Conservation (phyloP, 805 yeast genomes). For the Saccharomycopsis sp. region DNA sequence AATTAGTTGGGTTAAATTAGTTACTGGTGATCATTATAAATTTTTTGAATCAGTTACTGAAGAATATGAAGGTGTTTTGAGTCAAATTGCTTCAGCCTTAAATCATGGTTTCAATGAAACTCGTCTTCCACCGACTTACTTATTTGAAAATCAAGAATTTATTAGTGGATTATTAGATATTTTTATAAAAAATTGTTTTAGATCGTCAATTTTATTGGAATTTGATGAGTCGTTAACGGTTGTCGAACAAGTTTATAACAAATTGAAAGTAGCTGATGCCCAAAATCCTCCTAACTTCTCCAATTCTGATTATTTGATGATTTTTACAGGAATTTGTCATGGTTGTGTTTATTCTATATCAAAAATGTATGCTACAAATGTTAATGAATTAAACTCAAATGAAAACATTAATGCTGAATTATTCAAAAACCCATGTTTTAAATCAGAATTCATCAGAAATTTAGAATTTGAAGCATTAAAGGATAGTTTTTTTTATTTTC, state of each 20-base stretch:
- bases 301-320: conserved; percentile 8
- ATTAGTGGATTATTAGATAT: not conserved
- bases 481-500: conserved; percentile 13
- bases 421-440: too few species aligned
- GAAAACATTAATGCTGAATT: too few species aligned
- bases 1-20: conserved; percentile 3
- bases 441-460: too few species aligned
- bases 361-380: too few species aligned
- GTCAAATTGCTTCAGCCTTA: not conserved
- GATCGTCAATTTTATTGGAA: not conserved
- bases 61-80: not conserved
- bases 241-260: too few species aligned
- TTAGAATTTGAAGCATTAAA: conserved; percentile 11
- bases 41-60: conserved; percentile 9
- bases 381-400: too few species aligned
- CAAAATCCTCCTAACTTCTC: conserved; percentile 1
- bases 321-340: conserved; percentile 10
- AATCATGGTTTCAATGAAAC: not conserved
- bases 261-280: not conserved
- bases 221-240: too few species aligned
- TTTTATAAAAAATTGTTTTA: too few species aligned
- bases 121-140: not conserved
- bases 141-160: not conserved
- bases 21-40: conserved; percentile 7
- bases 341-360: conserved; percentile 6